A percentile compares a stretch with the other conserved stretches of the same genome.
Conservation (phyloP, 2,329 filamentous ascomycete genomes). For the Exophiala xenobiotica region DNA sequence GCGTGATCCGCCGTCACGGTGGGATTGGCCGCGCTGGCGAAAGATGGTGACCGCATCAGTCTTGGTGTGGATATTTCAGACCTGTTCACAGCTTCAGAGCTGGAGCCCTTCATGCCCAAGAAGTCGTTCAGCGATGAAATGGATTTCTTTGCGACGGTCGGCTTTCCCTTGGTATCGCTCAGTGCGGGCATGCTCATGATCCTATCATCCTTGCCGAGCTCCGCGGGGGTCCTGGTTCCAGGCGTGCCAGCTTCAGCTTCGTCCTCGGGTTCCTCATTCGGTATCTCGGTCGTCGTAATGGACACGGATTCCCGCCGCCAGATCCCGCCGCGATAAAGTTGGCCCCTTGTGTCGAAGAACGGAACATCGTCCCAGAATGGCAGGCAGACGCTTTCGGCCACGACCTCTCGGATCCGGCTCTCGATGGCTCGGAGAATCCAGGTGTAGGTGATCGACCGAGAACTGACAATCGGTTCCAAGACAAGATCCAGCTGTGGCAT, state of each 20-base stretch:
- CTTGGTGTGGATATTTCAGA: conserved; percentile 43
- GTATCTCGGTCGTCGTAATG: conserved; percentile 30
- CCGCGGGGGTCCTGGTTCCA: conserved; percentile 23
- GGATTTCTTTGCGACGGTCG: conserved; percentile 38
- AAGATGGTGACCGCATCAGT: conserved; percentile 61
- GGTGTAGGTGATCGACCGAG: conserved; percentile 90
- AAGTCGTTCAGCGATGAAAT: conserved; percentile 24
- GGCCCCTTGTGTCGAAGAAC: conserved; percentile 77
- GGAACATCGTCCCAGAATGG: conserved; percentile 97
- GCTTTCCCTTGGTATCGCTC: conserved; percentile 40
- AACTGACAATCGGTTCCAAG: conserved; percentile 94
- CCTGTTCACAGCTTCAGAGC: conserved; percentile 30
- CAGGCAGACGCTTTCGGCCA: conserved; percentile 85
- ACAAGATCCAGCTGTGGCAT: conserved; percentile 90
- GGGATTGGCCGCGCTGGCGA: conserved; percentile 62
- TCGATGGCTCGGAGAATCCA: conserved; percentile 92
- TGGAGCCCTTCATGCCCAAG: conserved; percentile 30
- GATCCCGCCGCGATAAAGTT: conserved; percentile 81
- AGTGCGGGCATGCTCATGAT: conserved; percentile 39
- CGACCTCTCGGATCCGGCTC: conserved; percentile 87
- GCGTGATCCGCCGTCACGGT: conserved; percentile 66
- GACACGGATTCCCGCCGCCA: conserved; percentile 54
- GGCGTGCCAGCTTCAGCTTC: conserved; percentile 27
- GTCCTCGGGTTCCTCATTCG: conserved; percentile 35
- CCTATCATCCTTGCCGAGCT: conserved; percentile 32